Conservation (phyloP, 768 basidiomycete species). For the Mycena galericulata region DNA sequence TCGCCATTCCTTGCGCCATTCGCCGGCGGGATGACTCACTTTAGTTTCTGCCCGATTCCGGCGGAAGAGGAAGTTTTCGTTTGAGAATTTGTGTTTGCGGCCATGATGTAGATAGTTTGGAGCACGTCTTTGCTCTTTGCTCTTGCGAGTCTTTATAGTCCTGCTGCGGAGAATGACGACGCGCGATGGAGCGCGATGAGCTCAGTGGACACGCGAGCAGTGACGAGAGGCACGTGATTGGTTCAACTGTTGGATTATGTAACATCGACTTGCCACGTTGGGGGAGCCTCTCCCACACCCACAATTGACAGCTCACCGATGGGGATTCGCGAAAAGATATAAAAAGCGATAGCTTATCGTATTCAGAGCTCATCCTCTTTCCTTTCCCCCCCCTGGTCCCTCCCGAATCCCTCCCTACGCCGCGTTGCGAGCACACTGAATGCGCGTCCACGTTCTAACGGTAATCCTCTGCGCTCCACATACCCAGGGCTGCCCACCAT, state of each 20-base stretch:
- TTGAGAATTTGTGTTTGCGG: constrained; percentile 3
- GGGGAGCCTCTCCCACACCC: too few relatives aligned
- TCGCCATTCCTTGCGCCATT: constrained; percentile 38
- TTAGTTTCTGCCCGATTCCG: constrained; percentile 24
- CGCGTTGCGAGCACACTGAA: not conserved
- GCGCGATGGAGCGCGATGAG: constrained; percentile 14
- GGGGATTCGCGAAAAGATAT: not conserved
- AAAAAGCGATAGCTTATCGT: not conserved
- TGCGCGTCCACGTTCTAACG: constrained; percentile 23
- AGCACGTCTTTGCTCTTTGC: too few relatives aligned
- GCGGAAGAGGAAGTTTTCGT: constrained; percentile 8
- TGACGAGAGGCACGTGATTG: too few relatives aligned
- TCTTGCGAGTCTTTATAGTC: constrained; percentile 5
- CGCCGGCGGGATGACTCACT: constrained; percentile 12
- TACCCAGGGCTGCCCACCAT: constrained; percentile 16
- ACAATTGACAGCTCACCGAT: too few relatives aligned
- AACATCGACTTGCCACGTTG: too few relatives aligned
- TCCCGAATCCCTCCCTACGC: not conserved
- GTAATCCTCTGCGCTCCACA: constrained; percentile 43
- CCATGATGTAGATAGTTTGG: not conserved
- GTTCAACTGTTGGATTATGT: too few relatives aligned
- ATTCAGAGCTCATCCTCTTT: not conserved
- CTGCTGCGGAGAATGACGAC: constrained; percentile 16
- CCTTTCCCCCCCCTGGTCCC: not conserved
- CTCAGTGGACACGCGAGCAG: constrained; percentile 16